Percentiles rank a stretch among this genome's conserved stretches.
Evolutionary conservation across 2,329 filamentous ascomycete genomes (phyloP).

Genomic region (Colletotrichum lentis): DNA sequence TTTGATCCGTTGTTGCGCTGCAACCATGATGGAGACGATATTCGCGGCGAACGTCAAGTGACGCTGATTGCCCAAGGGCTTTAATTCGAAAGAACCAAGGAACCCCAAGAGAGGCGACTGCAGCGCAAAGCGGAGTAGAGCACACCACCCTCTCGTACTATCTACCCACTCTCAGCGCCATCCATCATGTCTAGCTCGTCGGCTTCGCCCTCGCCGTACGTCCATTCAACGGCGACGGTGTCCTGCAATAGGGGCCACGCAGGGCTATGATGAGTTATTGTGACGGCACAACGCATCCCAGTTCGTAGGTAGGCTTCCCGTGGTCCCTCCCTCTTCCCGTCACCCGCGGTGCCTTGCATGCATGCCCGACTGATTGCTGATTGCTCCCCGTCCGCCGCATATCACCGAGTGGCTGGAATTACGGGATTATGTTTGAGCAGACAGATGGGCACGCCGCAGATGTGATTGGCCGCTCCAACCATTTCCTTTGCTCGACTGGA

Average conservation of each 20-base stretch:
- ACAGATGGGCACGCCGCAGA: conserved; percentile 8
- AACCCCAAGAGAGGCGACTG: conserved; percentile 15
- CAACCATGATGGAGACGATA: conserved; percentile 26
- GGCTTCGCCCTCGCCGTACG: conserved; percentile 28
- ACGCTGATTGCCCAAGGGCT: conserved; percentile 26
- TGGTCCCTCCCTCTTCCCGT: conserved; percentile 17
- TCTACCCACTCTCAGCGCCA: conserved; percentile 7
- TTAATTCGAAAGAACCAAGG: conserved; percentile 28
- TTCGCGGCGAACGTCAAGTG: conserved; percentile 21
- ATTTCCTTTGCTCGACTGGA: conserved; percentile 15
- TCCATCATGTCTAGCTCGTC: conserved; percentile 6
- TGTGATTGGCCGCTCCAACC: conserved; percentile 23
- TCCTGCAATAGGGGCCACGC: conserved; percentile 19
- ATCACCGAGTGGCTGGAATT: conserved; percentile 30
- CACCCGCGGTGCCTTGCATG: conserved; percentile 37
- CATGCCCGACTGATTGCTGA: conserved; percentile 11
- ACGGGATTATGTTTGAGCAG: conserved; percentile 15
- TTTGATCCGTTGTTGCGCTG: conserved; percentile 4
- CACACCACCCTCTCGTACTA: conserved; percentile 3
- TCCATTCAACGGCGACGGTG: conserved; percentile 20
- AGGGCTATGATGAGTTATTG: conserved; percentile 12
- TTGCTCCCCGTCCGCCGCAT: conserved; percentile 34
- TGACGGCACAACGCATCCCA: conserved; percentile 33
- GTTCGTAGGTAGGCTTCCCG: conserved; percentile 33
- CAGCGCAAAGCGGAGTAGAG: conserved; percentile 13